Evolutionary conservation across 2,329 filamentous ascomycete species (phyloP).

Genomic region (Coccinonectria pachysandricola): DNA sequence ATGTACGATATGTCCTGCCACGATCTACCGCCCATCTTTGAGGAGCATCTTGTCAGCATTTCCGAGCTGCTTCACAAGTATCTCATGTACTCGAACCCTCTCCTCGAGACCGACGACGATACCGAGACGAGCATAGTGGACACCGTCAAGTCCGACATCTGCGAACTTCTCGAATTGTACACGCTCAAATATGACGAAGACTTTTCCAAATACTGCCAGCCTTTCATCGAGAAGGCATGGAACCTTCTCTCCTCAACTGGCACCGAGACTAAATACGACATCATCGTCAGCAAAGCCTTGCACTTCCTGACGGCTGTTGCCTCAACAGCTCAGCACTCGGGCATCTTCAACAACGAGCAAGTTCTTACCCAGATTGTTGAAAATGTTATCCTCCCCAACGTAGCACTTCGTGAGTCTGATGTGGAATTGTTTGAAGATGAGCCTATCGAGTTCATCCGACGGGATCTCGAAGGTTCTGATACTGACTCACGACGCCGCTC

Average conservation of each 20-base stretch:
- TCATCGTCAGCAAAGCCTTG: slow-evolving; percentile 84
- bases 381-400: slow-evolving; percentile 90
- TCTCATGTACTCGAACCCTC: slow-evolving; percentile 75
- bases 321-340: slow-evolving; percentile 64
- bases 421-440: slow-evolving; percentile 96
- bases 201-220: slow-evolving; percentile 68
- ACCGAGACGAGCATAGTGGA: slow-evolving; percentile 76
- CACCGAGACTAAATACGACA: slow-evolving; percentile 83
- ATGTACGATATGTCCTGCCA: slow-evolving; percentile 97
- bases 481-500: slow-evolving; percentile 86
- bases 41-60: slow-evolving; percentile 73
- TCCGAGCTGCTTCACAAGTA: slow-evolving; percentile 83
- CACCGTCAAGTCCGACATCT: slow-evolving; percentile 85
- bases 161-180: slow-evolving; percentile 81
- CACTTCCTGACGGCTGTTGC: slow-evolving; percentile 91
- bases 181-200: slow-evolving; percentile 93
- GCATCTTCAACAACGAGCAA: slow-evolving; percentile 72
- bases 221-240: slow-evolving; percentile 88
- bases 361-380: slow-evolving; percentile 82
- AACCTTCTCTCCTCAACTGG: slow-evolving; percentile 79
- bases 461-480: slow-evolving; percentile 92
- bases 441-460: slow-evolving; percentile 93
- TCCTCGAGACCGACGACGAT: slow-evolving; percentile 80
- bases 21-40: slow-evolving; percentile 88
- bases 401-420: slow-evolving; percentile 84